Evolutionary conservation across 202 grass and related monocot genomes (phyloP).

Genomic region (Brachypodium distachyon): DNA sequence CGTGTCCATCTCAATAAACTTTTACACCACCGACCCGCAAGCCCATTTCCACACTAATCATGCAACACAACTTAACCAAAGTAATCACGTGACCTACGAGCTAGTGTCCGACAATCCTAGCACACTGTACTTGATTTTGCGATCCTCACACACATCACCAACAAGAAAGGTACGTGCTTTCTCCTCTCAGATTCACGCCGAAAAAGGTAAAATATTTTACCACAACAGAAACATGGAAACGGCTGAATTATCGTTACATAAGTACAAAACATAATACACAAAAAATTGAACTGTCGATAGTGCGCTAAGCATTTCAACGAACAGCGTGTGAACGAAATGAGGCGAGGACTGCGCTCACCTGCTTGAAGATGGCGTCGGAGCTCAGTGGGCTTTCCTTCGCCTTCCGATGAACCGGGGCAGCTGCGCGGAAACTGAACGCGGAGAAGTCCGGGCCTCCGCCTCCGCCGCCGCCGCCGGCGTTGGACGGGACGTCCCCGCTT

Average conservation of each 20-base stretch:
- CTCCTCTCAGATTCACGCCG: neutral
- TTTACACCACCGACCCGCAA: neutral
- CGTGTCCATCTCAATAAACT: neutral
- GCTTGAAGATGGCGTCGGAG: constrained; percentile 77
- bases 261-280: neutral
- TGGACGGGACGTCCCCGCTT: neutral
- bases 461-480: neutral
- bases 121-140: neutral
- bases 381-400: constrained; percentile 73
- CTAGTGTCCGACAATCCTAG: neutral
- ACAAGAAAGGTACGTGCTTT: neutral
- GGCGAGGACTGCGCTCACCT: constrained; percentile 35
- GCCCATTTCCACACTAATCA: neutral
- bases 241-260: neutral
- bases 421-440: constrained; percentile 50
- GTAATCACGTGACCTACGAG: neutral
- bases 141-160: neutral
- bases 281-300: neutral
- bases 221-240: neutral
- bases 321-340: neutral
- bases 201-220: neutral
- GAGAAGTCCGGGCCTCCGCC: neutral
- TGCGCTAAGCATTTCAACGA: neutral
- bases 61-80: neutral
- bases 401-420: constrained; percentile 55